Conservation (phyloP, 129 eudicot genomes). For the Arctium lappa region DNA sequence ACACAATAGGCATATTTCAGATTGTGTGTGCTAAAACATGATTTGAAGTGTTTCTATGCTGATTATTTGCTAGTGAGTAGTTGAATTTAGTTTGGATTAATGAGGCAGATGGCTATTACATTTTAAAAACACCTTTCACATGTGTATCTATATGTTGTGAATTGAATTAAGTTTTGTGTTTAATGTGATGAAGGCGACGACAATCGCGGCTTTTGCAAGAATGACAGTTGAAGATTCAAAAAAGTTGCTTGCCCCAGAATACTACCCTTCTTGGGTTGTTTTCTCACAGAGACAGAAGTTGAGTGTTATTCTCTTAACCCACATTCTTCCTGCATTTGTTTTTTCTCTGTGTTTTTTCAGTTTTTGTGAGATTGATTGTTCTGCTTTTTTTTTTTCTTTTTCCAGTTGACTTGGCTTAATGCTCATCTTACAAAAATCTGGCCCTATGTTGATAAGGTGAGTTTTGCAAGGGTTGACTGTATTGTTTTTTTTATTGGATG, state of each 20-base stretch:
- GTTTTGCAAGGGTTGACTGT: conserved; percentile 25
- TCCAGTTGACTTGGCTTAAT: conserved; percentile 89
- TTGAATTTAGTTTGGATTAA: neutral
- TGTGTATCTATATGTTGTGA: neutral
- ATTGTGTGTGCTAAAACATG: conserved; percentile 10
- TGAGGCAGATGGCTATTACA: neutral
- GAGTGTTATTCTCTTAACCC: conserved; percentile 10
- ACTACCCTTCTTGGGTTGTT: conserved; percentile 93
- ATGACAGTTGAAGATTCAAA: conserved; percentile 99
- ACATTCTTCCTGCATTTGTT: neutral
- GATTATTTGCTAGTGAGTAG: neutral
- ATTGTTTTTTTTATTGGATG: neutral
- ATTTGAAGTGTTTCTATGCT: neutral
- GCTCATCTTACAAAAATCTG: conserved; percentile 81
- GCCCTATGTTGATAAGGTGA: conserved; percentile 87
- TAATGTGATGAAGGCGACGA: conserved; percentile 54
- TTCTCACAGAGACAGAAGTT: conserved; percentile 88
- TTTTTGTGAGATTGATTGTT: conserved; percentile 26
- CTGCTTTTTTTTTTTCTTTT: neutral
- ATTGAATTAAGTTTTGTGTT: conserved; percentile 15
- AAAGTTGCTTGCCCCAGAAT: conserved; percentile 70
- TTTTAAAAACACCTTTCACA: neutral
- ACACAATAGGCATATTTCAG: neutral
- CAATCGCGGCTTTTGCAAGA: conserved; percentile 89
- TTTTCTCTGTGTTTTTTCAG: neutral